Evolutionary conservation across 495 filamentous ascomycete genomes (phyloP).

Genomic region (Penicillium samsonianum): DNA sequence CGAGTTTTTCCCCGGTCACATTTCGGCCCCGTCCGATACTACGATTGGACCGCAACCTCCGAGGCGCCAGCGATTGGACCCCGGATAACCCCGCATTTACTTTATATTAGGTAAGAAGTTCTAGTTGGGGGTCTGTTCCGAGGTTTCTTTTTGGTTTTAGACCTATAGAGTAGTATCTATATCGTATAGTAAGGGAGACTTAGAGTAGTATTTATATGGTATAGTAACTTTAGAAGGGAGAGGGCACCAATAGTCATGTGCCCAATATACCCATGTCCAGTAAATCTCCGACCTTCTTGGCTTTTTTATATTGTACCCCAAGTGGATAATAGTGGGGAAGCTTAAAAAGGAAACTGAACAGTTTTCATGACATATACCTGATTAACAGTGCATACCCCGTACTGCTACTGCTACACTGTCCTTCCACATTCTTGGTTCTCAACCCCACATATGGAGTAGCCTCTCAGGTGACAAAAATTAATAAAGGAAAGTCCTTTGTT

Average conservation of each 20-base stretch:
- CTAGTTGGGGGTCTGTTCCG: too few relatives aligned
- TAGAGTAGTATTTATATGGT: neutral
- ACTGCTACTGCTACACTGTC: neutral
- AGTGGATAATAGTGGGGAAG: neutral
- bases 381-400: too few relatives aligned
- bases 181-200: too few relatives aligned
- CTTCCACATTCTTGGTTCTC: conserved; percentile 6
- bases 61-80: conserved; percentile 38
- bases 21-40: conserved; percentile 29
- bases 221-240: neutral
- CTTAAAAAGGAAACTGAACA: conserved; percentile 16
- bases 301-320: neutral
- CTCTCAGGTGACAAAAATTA: conserved; percentile 12
- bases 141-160: too few relatives aligned
- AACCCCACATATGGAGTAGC: neutral
- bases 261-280: neutral
- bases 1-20: conserved; percentile 23
- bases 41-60: conserved; percentile 40
- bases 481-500: conserved; percentile 4
- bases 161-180: too few relatives aligned
- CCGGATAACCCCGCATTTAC: conserved; percentile 37
- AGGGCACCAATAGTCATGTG: conserved; percentile 6
- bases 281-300: conserved; percentile 2
- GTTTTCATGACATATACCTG: too few relatives aligned
- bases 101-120: conserved; percentile 28